A percentile compares a stretch with the other conserved stretches of the same genome.
Conservation (phyloP, 306 rosid species). For the Gillenia trifoliata region DNA sequence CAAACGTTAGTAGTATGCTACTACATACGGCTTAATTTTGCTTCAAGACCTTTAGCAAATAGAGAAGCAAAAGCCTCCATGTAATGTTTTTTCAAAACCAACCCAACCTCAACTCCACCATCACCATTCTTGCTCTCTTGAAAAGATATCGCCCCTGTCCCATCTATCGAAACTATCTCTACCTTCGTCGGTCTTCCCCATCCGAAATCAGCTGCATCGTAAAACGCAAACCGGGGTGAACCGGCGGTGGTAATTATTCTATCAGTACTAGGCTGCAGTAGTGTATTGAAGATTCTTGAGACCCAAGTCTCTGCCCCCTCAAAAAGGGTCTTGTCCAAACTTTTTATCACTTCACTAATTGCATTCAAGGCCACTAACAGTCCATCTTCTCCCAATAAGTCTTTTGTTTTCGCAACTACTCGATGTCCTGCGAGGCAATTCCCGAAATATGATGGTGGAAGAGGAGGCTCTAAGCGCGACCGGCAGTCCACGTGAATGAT, state of each 20-base stretch:
- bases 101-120: not conserved
- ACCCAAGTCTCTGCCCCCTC: not conserved
- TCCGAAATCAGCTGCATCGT: not conserved
- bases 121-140: not conserved
- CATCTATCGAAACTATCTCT: not conserved
- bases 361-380: not conserved
- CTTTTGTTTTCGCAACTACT: not conserved
- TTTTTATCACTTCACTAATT: not conserved
- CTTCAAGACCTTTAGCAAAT: not conserved
- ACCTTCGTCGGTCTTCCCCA: not conserved
- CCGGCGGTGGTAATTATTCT: not conserved
- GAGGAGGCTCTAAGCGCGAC: not conserved
- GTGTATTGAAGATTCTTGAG: not conserved
- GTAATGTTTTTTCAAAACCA: not conserved
- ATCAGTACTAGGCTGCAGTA: not conserved
- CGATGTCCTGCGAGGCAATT: not conserved
- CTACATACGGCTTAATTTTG: too few relatives aligned
- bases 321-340: not conserved
- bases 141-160: not conserved
- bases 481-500: not conserved
- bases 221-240: not conserved
- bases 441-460: not conserved
- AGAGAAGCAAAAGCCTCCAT: not conserved
- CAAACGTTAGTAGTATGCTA: not conserved
- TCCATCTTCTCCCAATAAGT: not conserved